phyloP scores from a whole-genome alignment of 352 stramenopile species.

The Phytophthora fragariaefolia region DNA sequence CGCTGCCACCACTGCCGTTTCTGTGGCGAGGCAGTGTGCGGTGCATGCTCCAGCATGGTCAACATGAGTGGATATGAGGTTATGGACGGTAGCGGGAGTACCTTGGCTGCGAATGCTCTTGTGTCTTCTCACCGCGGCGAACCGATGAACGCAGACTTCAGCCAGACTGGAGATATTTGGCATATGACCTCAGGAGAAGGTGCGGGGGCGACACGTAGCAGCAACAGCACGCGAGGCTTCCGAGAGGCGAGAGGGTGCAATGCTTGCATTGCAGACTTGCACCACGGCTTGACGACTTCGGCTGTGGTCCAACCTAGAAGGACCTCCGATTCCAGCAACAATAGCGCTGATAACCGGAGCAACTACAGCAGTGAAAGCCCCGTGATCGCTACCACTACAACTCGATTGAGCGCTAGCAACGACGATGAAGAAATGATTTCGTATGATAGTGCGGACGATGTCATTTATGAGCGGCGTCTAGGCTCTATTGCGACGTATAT shows the following conservation, averaged over 20 bases:
- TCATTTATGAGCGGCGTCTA: slow-evolving; percentile 39
- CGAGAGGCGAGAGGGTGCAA: slow-evolving; percentile 39
- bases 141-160: slow-evolving; percentile 27
- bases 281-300: slow-evolving; percentile 34
- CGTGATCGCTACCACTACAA: slow-evolving; percentile 28
- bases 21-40: slow-evolving; percentile 74
- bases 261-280: slow-evolving; percentile 44
- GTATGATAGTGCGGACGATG: slow-evolving; percentile 42
- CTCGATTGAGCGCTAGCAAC: slow-evolving; percentile 26
- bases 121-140: slow-evolving; percentile 20
- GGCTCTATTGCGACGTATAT: slow-evolving; percentile 46
- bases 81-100: slow-evolving; percentile 33
- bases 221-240: slow-evolving; percentile 17
- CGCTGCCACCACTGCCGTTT: slow-evolving; percentile 79
- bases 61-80: slow-evolving; percentile 50
- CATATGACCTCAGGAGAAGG: slow-evolving; percentile 10
- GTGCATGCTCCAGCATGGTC: slow-evolving; percentile 66
- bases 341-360: slow-evolving; percentile 22
- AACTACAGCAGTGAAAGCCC: slow-evolving; percentile 25
- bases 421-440: slow-evolving; percentile 36
- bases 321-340: slow-evolving; percentile 28
- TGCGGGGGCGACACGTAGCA: slow-evolving; percentile 13
- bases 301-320: slow-evolving; percentile 16
- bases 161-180: slow-evolving; percentile 38
- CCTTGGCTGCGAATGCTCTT: slow-evolving; percentile 25